These are phyloP conservation scores for Cercospora berteroae DNA, from an alignment of 2,329 filamentous ascomycete genomes.

Conservation along the genomic window DNA sequence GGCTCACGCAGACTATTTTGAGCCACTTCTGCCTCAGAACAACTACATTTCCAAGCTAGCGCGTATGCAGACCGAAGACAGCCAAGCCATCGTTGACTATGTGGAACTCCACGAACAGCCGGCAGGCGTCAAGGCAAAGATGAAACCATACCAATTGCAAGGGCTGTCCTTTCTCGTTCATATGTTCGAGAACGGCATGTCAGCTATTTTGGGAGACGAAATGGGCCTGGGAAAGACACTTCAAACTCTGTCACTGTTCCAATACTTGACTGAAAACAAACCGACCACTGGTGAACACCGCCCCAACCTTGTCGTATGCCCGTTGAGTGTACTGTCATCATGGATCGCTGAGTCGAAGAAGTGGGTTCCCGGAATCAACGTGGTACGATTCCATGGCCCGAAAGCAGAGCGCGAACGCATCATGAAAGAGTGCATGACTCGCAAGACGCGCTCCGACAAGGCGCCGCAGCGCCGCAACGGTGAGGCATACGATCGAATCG, in stretches of 20 bases:
- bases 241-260: conserved; percentile 52
- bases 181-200: conserved; percentile 47
- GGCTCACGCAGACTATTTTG: conserved; percentile 46
- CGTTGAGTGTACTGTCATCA: conserved; percentile 50
- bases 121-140: conserved; percentile 47
- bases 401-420: conserved; percentile 44
- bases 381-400: conserved; percentile 50
- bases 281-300: conserved; percentile 41
- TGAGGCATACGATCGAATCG: conserved; percentile 42
- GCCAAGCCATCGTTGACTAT: conserved; percentile 40
- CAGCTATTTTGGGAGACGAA: conserved; percentile 50
- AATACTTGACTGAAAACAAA: conserved; percentile 47
- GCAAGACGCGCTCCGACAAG: conserved; percentile 17
- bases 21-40: conserved; percentile 46
- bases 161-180: conserved; percentile 52
- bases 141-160: conserved; percentile 54
- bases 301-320: conserved; percentile 51
- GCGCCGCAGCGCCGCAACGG: not conserved
- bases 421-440: conserved; percentile 38
- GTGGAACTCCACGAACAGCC: conserved; percentile 44
- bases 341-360: conserved; percentile 51
- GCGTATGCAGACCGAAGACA: conserved; percentile 15
- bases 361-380: conserved; percentile 51
- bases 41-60: conserved; percentile 47
- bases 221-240: conserved; percentile 54